Base-by-base conservation (phyloP, 345 rosid species). In the Populus tremula region DNA sequence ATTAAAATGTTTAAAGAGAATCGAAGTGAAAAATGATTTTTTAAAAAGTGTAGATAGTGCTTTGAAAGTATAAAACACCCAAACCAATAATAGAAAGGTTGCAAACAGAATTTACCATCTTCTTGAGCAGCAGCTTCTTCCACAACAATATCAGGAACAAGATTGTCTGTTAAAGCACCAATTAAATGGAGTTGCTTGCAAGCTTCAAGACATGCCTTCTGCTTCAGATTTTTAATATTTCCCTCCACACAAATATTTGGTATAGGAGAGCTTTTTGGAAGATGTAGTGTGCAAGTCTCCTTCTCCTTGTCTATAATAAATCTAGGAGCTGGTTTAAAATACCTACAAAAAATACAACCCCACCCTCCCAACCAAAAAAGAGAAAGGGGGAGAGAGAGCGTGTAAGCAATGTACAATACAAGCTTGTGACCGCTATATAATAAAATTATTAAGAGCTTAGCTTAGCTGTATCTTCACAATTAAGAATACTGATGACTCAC, bases 151-250 rank as follows among this genome's bases (percentile, higher is more conserved):
- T 89, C 92, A 49, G 97, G 99, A 74, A 96, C 87, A 77, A 93
- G 96, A 75, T 93, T 49, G 87, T 93, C 96, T 13, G 90, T 91
- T 75, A 96, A 85, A 81, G 97, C 92, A 49, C 96, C 94, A 82
- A 77, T 72, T 77, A 39, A 1, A 56, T 96, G 92, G 35, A 96
- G 93, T 76, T 87, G 77, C 82, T 84, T 89, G 89, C 98, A 93
- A 63, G 97, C 96, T 91, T 93, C 87, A 69, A 96, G 89, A 78
- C 97, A 96, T 38, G 87, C 93, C 84, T 75, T 86, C 83, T 90
- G 88, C 88, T 88, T 93, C 76, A 89, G 56, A 72, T 33, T 69
- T 67, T 82, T 87, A 54, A 18, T 1, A 59, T 87, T 54, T 70
- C 87, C 97, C 21, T 85, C 45, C 27, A 84, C 88, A 29, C 9